These are phyloP conservation scores for Globisporangium abappressorium DNA, from an alignment of 352 stramenopile genomes.

Conservation along the genomic window DNA sequence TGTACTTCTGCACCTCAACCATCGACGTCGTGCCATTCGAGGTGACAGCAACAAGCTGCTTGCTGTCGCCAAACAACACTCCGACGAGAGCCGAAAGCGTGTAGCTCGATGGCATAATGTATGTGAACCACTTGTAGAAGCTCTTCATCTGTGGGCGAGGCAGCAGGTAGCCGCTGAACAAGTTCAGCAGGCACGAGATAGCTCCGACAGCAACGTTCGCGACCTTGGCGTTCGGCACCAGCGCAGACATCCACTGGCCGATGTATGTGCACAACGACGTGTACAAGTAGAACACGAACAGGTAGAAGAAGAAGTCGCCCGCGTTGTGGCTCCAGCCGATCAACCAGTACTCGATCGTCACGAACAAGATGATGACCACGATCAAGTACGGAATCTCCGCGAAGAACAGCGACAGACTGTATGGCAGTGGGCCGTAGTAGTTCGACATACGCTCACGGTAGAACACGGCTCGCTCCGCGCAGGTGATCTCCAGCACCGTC, in stretches of 20 bases:
- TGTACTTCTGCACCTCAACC: slow-evolving; percentile 26
- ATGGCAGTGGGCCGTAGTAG: slow-evolving; percentile 68
- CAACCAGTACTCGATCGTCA: slow-evolving; percentile 65
- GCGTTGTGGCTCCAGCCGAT: slow-evolving; percentile 33
- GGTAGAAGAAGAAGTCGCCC: slow-evolving; percentile 20
- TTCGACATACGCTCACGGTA: slow-evolving; percentile 72
- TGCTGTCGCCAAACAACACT: slow-evolving; percentile 29
- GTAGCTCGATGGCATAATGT: slow-evolving; percentile 37
- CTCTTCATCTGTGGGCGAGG: slow-evolving; percentile 29
- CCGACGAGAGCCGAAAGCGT: slow-evolving; percentile 30
- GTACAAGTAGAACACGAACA: slow-evolving; percentile 44
- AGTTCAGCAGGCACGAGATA: slow-evolving; percentile 63
- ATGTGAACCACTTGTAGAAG: slow-evolving; percentile 45
- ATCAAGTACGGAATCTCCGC: slow-evolving; percentile 64
- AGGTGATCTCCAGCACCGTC: slow-evolving; percentile 48
- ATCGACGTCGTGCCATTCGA: too few relatives aligned
- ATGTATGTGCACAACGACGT: slow-evolving; percentile 44
- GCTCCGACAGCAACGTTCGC: slow-evolving; percentile 71
- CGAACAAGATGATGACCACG: slow-evolving; percentile 43
- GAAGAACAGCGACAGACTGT: slow-evolving; percentile 61
- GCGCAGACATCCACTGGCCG: slow-evolving; percentile 70
- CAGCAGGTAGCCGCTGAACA: slow-evolving; percentile 46
- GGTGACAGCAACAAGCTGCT: slow-evolving; percentile 21
- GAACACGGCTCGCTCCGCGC: slow-evolving; percentile 49
- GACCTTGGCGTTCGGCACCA: slow-evolving; percentile 75